Evolutionary conservation across 139 green algal species (phyloP).

Genomic region (Picochlorum sp.): DNA sequence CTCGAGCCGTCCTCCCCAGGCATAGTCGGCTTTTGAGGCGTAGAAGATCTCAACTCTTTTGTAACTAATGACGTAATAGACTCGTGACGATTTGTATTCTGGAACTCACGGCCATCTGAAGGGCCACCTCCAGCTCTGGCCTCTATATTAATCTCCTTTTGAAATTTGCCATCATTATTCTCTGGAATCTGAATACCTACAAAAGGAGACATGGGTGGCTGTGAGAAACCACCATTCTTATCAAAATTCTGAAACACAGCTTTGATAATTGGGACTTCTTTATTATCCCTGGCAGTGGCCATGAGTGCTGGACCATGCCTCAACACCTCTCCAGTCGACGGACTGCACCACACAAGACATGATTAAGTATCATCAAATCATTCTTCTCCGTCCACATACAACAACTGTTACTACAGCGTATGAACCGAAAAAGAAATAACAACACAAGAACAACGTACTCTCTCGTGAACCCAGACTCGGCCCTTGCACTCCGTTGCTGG

Average conservation of each 20-base stretch:
- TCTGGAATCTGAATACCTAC: conserved; percentile 1
- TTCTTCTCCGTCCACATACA: too few species aligned
- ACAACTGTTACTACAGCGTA: too few species aligned
- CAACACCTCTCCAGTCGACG: conserved; percentile 5
- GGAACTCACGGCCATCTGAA: neutral
- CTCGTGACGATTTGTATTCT: neutral
- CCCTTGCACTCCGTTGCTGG: conserved; percentile 5
- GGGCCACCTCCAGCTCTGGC: neutral
- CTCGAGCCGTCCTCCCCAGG: neutral
- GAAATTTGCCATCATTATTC: neutral
- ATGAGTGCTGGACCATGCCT: conserved; percentile 13
- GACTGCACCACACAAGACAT: conserved; percentile 11
- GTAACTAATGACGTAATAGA: conserved; percentile 18
- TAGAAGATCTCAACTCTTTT: conserved; percentile 9
- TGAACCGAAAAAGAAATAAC: too few species aligned
- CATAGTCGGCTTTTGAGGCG: neutral
- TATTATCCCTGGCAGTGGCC: conserved; percentile 7
- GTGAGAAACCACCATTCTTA: neutral
- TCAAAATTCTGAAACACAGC: conserved; percentile 12
- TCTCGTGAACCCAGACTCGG: conserved; percentile 6
- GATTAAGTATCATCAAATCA: too few species aligned
- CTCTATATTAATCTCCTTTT: neutral
- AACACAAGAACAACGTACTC: conserved; percentile 6
- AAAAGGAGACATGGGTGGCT: neutral
- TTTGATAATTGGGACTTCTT: conserved; percentile 6